Evolutionary conservation across 2,329 filamentous ascomycete genomes (phyloP).

Genomic region (Nemania sp.): DNA sequence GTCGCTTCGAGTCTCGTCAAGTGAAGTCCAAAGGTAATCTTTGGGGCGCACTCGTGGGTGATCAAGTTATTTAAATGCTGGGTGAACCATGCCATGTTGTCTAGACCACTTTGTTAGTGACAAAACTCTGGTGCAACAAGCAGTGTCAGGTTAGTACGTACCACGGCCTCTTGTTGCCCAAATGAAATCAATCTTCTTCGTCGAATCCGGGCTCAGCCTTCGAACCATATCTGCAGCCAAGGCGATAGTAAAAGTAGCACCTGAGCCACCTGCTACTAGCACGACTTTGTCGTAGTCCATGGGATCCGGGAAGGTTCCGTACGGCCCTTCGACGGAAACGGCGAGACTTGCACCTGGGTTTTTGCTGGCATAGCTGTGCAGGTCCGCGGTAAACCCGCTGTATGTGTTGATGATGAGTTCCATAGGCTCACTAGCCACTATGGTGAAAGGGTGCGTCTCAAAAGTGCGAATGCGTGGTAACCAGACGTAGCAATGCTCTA

Average conservation of each 20-base stretch:
- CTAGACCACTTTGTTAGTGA: slow-evolving; percentile 42
- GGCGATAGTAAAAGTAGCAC: slow-evolving; percentile 69
- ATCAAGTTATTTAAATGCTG: slow-evolving; percentile 56
- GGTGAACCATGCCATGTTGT: slow-evolving; percentile 55
- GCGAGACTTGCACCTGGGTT: slow-evolving; percentile 62
- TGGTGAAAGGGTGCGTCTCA: slow-evolving; percentile 74
- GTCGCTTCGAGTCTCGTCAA: slow-evolving; percentile 48
- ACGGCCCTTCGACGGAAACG: slow-evolving; percentile 69
- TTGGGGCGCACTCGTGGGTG: slow-evolving; percentile 54
- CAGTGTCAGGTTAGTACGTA: slow-evolving; percentile 45
- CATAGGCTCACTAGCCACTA: slow-evolving; percentile 63
- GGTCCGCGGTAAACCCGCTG: slow-evolving; percentile 68
- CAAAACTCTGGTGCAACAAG: background rate
- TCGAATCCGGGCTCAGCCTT: slow-evolving; percentile 54
- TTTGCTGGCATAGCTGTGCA: slow-evolving; percentile 63
- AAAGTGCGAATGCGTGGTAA: slow-evolving; percentile 67
- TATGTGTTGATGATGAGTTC: slow-evolving; percentile 71
- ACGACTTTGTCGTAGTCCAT: slow-evolving; percentile 66
- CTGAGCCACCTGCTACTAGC: slow-evolving; percentile 71
- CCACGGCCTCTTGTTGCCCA: slow-evolving; percentile 62
- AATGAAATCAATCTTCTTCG: slow-evolving; percentile 60
- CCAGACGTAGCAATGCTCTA: slow-evolving; percentile 72
- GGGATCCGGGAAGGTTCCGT: slow-evolving; percentile 67
- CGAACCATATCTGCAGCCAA: slow-evolving; percentile 60
- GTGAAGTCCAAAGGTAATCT: slow-evolving; percentile 56